Evolutionary conservation across 768 basidiomycete species (phyloP).

Genomic region (Crepidotus variabilis): DNA sequence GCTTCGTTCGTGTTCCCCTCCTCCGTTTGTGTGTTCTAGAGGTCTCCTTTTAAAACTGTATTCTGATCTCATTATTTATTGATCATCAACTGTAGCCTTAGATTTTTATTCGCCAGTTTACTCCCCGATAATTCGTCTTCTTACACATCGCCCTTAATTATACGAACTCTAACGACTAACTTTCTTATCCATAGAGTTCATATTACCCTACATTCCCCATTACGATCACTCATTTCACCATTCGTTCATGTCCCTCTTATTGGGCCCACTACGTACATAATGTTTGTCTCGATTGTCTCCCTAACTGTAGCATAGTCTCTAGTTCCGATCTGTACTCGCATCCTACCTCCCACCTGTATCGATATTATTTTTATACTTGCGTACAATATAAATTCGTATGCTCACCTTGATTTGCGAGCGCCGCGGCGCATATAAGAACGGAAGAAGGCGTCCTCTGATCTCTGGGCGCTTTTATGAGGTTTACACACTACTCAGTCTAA

Average conservation of each 20-base stretch:
- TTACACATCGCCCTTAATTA: constrained; percentile 2
- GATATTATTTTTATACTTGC: not conserved
- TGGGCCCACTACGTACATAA: not conserved
- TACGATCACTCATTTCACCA: not conserved
- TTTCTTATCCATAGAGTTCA: not conserved
- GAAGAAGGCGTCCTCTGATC: too few species aligned
- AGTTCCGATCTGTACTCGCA: not conserved
- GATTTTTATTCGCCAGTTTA: not conserved
- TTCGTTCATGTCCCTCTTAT: not conserved
- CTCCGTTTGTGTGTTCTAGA: constrained; percentile 1
- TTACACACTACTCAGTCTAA: too few species aligned
- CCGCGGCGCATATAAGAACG: too few species aligned
- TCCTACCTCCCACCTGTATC: not conserved
- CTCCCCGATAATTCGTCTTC: not conserved
- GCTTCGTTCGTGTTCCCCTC: constrained; percentile 1
- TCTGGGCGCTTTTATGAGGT: too few species aligned
- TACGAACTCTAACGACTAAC: not conserved
- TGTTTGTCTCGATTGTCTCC: not conserved
- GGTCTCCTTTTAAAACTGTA: constrained; percentile 2
- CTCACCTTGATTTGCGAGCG: too few species aligned
- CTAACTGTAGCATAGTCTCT: not conserved
- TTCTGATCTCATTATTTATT: not conserved
- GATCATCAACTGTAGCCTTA: constrained; percentile 10
- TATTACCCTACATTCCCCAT: not conserved
- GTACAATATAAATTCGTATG: too few species aligned